phyloP scores from a whole-genome alignment of 257 asterid genomes.

The Plantago ovata region DNA sequence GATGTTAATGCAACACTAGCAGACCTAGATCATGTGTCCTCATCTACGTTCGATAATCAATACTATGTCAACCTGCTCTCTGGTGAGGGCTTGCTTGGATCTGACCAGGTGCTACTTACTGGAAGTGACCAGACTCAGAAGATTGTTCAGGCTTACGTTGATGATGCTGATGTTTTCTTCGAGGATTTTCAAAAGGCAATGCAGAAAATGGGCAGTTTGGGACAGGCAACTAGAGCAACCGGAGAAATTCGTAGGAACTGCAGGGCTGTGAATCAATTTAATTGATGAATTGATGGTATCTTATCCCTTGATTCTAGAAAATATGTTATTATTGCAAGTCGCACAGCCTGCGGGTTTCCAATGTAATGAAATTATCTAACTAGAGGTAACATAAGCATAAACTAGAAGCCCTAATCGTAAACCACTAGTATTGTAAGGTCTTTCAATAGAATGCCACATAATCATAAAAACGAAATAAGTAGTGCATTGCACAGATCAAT shows the following conservation, averaged over 20 bases:
- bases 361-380: neutral
- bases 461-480: too few relatives aligned
- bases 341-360: too few relatives aligned
- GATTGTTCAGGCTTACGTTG: conserved; percentile 38
- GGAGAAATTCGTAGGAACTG: conserved; percentile 68
- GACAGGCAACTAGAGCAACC: conserved; percentile 26
- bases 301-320: neutral
- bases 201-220: conserved; percentile 67
- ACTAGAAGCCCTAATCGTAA: too few relatives aligned
- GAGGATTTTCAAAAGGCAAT: conserved; percentile 59
- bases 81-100: conserved; percentile 67
- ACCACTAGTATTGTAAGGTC: too few relatives aligned
- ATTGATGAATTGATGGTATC: neutral
- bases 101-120: conserved; percentile 54
- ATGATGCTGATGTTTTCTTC: conserved; percentile 30
- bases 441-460: too few relatives aligned
- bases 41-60: conserved; percentile 59
- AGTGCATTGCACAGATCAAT: too few relatives aligned
- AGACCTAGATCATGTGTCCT: conserved; percentile 58
- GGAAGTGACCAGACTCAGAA: conserved; percentile 33
- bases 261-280: conserved; percentile 40
- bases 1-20: conserved; percentile 48
- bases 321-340: neutral
- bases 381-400: neutral
- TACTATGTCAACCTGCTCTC: conserved; percentile 66